phyloP scores from a whole-genome alignment of 257 asterid genomes.

The Handroanthus guayacan region DNA sequence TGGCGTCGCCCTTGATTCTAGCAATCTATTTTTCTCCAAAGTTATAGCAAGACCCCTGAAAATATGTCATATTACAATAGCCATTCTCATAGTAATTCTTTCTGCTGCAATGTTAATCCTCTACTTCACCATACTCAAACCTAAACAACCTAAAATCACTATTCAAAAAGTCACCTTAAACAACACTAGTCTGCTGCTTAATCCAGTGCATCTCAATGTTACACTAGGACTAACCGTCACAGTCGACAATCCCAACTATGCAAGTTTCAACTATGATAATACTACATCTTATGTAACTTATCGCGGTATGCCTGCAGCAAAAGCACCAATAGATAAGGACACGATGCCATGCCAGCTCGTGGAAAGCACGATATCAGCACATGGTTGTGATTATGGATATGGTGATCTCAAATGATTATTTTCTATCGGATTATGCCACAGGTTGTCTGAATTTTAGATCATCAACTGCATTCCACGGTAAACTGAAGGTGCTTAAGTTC shows the following conservation, averaged over 20 bases:
- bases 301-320: slow-evolving; percentile 46
- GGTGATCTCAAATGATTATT: slow-evolving; percentile 36
- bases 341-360: slow-evolving; percentile 65
- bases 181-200: not conserved
- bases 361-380: slow-evolving; percentile 48
- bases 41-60: slow-evolving; percentile 44
- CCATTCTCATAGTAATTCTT: slow-evolving; percentile 36
- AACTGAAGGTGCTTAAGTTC: slow-evolving; percentile 48
- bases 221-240: slow-evolving; percentile 56
- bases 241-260: slow-evolving; percentile 56
- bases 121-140: slow-evolving; percentile 53
- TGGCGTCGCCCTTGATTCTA: too few species aligned
- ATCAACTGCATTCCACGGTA: slow-evolving; percentile 51
- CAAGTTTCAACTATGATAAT: slow-evolving; percentile 52
- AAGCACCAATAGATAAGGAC: slow-evolving; percentile 49
- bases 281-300: slow-evolving; percentile 50
- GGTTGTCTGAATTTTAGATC: slow-evolving; percentile 67
- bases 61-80: slow-evolving; percentile 49
- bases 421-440: slow-evolving; percentile 35
- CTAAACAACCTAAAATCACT: slow-evolving; percentile 57
- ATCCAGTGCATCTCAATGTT: slow-evolving; percentile 49
- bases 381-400: slow-evolving; percentile 35
- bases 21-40: not conserved
- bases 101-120: slow-evolving; percentile 34
- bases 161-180: slow-evolving; percentile 49